Evolutionary conservation across 2,329 filamentous ascomycete genomes (phyloP), one percentile per base, ranked within the genome.

Genomic region (Xylaria sp.): DNA sequence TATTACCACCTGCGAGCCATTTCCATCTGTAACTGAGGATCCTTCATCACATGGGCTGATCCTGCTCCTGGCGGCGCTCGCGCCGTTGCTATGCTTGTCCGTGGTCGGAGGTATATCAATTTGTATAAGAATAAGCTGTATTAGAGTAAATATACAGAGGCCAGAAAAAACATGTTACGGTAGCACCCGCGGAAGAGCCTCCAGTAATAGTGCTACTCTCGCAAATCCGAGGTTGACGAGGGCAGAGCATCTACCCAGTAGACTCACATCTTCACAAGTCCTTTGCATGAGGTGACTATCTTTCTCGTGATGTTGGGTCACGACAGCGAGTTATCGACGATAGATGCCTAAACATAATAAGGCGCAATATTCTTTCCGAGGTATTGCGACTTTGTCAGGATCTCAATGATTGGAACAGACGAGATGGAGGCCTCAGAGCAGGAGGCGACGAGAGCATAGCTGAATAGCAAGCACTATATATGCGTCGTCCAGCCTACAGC

Each of bases 31-130:
- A 3, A 41, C n/a, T 18, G 3, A 50, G 31, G 13, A 37, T 39
- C 46, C 46, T 18, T 52, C 10, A 39, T 51, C 28, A 52, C 28
- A 37, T 28, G 2, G 54, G 51, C 63, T 41, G 63, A 34, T 48
- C 44, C 58, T 34, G 46, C 20, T 15, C 46, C 41, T 20, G 52
- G 31, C 23, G 9, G n/a, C n/a, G 34, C 39, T 50, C 18, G 6
- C 31, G 39, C 31, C 20, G n/a, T 5, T 50, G 6, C 8, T 13
- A 28, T 20, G 31, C 9, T 4, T 37, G 28, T 28, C 28, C 28
- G 28, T 28, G 5, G 28, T 28, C 18, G 39, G 39, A 15, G 18
- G 10, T 18, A 44, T 0, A 44, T 44, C 12, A 13, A 13, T 18
- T 44, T 13, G 13, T 13, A 44, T 13, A 18, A 37, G 18, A 12